These are phyloP conservation scores for Darksidea phi DNA, from an alignment of 495 filamentous ascomycete species.

Conservation along the genomic window DNA sequence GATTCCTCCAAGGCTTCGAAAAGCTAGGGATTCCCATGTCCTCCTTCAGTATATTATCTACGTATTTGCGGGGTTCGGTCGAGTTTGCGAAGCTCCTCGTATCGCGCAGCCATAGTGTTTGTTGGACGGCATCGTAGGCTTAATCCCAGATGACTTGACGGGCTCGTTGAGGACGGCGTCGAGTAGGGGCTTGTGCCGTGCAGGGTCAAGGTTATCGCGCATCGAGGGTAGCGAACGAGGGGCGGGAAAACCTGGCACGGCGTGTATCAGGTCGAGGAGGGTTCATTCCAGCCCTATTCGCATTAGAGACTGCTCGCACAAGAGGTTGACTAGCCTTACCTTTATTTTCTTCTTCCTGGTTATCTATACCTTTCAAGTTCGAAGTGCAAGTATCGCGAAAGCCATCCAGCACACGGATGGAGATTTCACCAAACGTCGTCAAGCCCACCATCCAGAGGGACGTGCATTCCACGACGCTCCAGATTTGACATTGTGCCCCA, in stretches of 20 bases:
- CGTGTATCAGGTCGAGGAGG: not conserved
- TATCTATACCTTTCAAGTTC: too few relatives aligned
- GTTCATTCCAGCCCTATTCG: not conserved
- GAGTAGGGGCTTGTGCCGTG: slow-evolving; percentile 42
- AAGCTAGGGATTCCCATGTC: slow-evolving; percentile 44
- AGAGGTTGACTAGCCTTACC: not conserved
- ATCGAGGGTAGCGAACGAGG: not conserved
- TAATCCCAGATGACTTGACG: slow-evolving; percentile 19
- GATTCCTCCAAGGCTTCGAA: slow-evolving; percentile 41
- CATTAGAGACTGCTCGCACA: not conserved
- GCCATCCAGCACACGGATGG: slow-evolving; percentile 3
- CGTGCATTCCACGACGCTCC: too few relatives aligned
- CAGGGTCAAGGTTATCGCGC: slow-evolving; percentile 39
- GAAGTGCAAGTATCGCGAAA: too few relatives aligned
- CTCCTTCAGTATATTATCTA: slow-evolving; percentile 45
- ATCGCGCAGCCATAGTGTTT: slow-evolving; percentile 47
- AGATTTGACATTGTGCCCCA: too few relatives aligned
- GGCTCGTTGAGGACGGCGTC: slow-evolving; percentile 21
- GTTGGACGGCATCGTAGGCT: slow-evolving; percentile 24
- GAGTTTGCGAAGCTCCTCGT: slow-evolving; percentile 47
- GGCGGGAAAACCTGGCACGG: not conserved
- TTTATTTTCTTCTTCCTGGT: too few relatives aligned
- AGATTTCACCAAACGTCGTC: too few relatives aligned
- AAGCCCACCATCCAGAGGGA: too few relatives aligned
- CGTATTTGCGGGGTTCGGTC: slow-evolving; percentile 45